phyloP scores from a whole-genome alignment of 345 rosid species.

The Heritiera fomes region DNA sequence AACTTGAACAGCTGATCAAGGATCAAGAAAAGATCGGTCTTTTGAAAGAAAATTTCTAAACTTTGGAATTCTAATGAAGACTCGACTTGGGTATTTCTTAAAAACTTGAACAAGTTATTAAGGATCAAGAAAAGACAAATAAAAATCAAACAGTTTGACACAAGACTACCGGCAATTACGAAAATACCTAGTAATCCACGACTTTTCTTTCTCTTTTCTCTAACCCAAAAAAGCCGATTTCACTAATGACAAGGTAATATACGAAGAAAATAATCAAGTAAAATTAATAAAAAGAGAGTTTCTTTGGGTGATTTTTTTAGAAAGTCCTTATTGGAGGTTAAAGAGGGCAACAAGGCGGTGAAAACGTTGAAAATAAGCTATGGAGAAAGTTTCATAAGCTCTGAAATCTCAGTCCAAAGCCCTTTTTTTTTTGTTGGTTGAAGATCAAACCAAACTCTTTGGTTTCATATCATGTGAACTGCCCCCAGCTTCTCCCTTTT shows the following conservation, averaged over 20 bases:
- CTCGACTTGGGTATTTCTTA: neutral
- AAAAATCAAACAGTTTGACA: neutral
- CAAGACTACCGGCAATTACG: neutral
- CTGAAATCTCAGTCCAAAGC: slow-evolving; percentile 39
- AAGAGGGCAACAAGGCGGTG: neutral
- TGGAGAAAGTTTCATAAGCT: neutral
- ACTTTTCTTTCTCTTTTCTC: neutral
- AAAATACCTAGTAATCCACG: slow-evolving; percentile 17
- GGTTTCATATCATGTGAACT: slow-evolving; percentile 31
- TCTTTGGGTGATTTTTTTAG: neutral
- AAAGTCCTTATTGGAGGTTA: neutral
- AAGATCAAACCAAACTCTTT: slow-evolving; percentile 11
- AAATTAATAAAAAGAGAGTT: neutral
- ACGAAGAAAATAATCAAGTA: neutral
- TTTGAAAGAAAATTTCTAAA: slow-evolving; percentile 1
- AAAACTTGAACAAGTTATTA: neutral
- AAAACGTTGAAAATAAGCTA: neutral
- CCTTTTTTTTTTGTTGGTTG: neutral
- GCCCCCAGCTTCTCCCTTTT: neutral
- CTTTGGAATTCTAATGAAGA: neutral
- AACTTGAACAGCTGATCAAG: neutral
- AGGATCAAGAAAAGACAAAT: slow-evolving; percentile 15
- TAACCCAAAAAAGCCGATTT: neutral
- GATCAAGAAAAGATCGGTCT: neutral
- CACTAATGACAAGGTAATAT: neutral